A percentile compares a stretch with the other conserved stretches of the same genome.
Conservation (phyloP, 2,329 filamentous ascomycete genomes). For the Phialocephala subalpina region DNA sequence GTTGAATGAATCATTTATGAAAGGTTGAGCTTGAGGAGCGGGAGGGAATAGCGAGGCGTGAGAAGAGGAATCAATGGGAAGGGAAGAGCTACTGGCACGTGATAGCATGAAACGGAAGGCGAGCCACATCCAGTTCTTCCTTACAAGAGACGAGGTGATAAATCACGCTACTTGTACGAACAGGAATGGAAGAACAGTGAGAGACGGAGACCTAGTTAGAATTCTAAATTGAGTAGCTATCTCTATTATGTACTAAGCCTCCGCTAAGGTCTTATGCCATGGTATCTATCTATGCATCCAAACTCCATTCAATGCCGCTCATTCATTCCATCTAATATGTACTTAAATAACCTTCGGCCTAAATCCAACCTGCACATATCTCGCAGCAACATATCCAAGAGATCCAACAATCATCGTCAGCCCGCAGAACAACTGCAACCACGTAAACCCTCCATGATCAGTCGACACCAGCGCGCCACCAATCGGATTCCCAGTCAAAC, state of each 20-base stretch:
- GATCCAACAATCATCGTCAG: constrained; percentile 56
- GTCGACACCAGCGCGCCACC: constrained; percentile 65
- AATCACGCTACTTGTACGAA: no score
- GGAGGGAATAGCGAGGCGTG: no score
- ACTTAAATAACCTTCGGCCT: constrained; percentile 38
- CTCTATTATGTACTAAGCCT: background rate
- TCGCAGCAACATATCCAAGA: constrained; percentile 46
- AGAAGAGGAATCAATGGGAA: no score
- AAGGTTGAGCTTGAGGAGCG: no score
- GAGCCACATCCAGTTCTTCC: no score
- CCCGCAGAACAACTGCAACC: constrained; percentile 71
- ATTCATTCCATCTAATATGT: background rate
- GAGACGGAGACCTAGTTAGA: no score
- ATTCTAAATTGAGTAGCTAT: background rate
- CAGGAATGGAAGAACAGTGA: no score
- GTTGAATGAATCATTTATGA: no score
- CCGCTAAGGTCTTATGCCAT: background rate
- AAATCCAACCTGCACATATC: constrained; percentile 43
- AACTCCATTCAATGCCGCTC: constrained; percentile 2
- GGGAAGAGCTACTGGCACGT: no score
- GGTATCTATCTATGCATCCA: background rate
- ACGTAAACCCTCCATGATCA: constrained; percentile 56
- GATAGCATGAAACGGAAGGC: no score
- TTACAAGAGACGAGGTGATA: no score
- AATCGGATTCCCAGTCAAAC: constrained; percentile 72